Evolutionary conservation across 2,329 filamentous ascomycete genomes (phyloP).

Genomic region (Ceratocystis huliohia): DNA sequence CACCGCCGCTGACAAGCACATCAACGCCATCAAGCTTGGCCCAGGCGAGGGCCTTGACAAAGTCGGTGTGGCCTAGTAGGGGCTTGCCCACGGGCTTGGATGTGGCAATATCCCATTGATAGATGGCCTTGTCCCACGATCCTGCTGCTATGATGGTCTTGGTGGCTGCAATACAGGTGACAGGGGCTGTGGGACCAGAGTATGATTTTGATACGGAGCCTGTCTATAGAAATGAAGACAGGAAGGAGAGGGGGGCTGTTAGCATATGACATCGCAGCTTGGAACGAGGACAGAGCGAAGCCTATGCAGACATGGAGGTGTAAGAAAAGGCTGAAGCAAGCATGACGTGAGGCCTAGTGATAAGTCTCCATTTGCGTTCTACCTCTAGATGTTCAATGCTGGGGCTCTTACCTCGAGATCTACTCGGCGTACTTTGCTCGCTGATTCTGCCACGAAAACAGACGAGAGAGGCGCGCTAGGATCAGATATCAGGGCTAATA

Average conservation of each 20-base stretch:
- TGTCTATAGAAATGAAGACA: constrained; percentile 2
- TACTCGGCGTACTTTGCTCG: constrained; percentile 64
- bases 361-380: too few species aligned
- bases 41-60: constrained; percentile 69
- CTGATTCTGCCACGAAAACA: constrained; percentile 75
- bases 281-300: not conserved
- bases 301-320: not conserved
- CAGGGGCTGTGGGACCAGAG: constrained; percentile 62
- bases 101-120: constrained; percentile 63
- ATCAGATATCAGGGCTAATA: constrained; percentile 61
- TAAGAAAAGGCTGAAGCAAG: not conserved
- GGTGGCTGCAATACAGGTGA: constrained; percentile 62
- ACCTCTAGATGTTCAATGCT: not conserved
- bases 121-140: constrained; percentile 88
- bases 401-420: constrained; percentile 51
- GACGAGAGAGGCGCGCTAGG: constrained; percentile 44
- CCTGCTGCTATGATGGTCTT: constrained; percentile 62
- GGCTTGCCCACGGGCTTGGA: constrained; percentile 38
- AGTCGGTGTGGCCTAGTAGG: constrained; percentile 72
- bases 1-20: constrained; percentile 58
- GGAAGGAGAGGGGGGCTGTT: not conserved
- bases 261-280: not conserved
- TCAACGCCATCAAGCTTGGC: constrained; percentile 48
- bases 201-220: constrained; percentile 36
- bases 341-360: too few species aligned